Evolutionary conservation across 805 yeast genomes (phyloP).

Genomic region (Saccharomycopsis synnaedendra): DNA sequence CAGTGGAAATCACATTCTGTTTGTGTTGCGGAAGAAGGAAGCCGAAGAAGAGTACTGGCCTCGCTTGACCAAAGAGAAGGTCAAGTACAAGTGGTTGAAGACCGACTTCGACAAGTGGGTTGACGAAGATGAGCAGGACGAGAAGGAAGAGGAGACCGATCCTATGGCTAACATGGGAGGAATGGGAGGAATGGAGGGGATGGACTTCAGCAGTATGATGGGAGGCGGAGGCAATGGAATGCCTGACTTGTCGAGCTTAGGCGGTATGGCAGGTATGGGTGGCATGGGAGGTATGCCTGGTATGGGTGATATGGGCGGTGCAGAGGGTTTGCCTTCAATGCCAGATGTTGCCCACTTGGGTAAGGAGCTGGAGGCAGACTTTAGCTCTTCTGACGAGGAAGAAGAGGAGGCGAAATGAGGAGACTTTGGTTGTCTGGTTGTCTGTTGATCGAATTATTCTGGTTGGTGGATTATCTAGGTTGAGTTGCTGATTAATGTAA

Average conservation of each 20-base stretch:
- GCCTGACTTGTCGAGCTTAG: neutral
- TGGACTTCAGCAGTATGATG: conserved; percentile 23
- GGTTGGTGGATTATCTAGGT: too few species aligned
- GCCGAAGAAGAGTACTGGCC: conserved; percentile 84
- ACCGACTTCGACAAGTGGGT: conserved; percentile 98
- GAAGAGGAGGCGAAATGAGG: conserved; percentile 16
- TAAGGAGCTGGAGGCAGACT: conserved; percentile 22
- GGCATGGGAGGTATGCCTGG: conserved; percentile 19
- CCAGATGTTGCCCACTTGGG: conserved; percentile 21
- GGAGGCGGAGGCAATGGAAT: conserved; percentile 23
- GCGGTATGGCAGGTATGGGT: conserved; percentile 18
- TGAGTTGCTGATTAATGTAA: too few species aligned
- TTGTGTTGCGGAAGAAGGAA: conserved; percentile 61
- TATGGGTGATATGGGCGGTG: conserved; percentile 18
- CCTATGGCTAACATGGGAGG: conserved; percentile 26
- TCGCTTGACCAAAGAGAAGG: conserved; percentile 79
- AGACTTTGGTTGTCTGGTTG: neutral
- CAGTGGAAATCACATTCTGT: conserved; percentile 43
- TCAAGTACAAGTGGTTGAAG: conserved; percentile 67
- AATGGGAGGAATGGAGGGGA: conserved; percentile 30
- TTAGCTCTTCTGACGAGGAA: conserved; percentile 25
- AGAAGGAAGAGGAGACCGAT: conserved; percentile 30
- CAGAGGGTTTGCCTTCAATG: conserved; percentile 23
- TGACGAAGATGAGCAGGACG: conserved; percentile 96
- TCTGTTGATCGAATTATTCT: too few species aligned